Percentiles rank a stretch among this genome's conserved stretches.
Conservation (phyloP, 108 stramenopile species). For the Pseudonitzschia multiseries region DNA sequence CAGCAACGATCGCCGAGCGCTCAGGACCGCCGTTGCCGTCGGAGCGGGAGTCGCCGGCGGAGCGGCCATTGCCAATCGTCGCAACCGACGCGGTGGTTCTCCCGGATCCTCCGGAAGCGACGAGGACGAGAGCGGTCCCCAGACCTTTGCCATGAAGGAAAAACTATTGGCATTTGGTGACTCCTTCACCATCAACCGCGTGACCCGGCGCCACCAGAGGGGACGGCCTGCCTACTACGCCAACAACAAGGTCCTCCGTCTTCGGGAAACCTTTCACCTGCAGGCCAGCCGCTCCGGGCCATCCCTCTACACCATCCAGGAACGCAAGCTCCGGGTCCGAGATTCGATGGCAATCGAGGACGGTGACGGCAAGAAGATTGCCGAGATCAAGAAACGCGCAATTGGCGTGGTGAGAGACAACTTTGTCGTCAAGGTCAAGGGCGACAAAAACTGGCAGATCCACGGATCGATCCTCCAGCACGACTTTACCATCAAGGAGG, state of each 20-base stretch:
- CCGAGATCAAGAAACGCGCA: slow-evolving; percentile 8
- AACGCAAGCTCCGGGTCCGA: slow-evolving; percentile 1
- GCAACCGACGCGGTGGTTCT: neutral
- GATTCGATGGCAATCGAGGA: slow-evolving; percentile 17
- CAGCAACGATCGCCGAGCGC: neutral
- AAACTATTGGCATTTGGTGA: slow-evolving; percentile 3
- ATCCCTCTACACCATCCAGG: slow-evolving; percentile 2
- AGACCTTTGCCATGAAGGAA: slow-evolving; percentile 10
- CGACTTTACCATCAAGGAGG: slow-evolving; percentile 17
- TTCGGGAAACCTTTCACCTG: neutral
- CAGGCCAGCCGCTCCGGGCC: neutral
- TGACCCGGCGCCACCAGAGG: slow-evolving; percentile 5
- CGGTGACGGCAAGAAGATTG: slow-evolving; percentile 5
- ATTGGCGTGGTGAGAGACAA: slow-evolving; percentile 14
- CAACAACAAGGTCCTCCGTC: slow-evolving; percentile 14
- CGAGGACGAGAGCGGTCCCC: neutral
- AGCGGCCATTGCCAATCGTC: neutral
- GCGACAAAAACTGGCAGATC: slow-evolving; percentile 2
- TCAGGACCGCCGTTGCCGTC: neutral
- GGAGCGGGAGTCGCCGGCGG: neutral
- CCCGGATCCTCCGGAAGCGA: neutral
- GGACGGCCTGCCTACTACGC: neutral
- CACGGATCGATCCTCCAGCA: slow-evolving; percentile 16
- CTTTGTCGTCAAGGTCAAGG: slow-evolving; percentile 14
- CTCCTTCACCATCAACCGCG: slow-evolving; percentile 6